phyloP scores from a whole-genome alignment of 306 rosid species.

The Hylodesmum podocarpum region DNA sequence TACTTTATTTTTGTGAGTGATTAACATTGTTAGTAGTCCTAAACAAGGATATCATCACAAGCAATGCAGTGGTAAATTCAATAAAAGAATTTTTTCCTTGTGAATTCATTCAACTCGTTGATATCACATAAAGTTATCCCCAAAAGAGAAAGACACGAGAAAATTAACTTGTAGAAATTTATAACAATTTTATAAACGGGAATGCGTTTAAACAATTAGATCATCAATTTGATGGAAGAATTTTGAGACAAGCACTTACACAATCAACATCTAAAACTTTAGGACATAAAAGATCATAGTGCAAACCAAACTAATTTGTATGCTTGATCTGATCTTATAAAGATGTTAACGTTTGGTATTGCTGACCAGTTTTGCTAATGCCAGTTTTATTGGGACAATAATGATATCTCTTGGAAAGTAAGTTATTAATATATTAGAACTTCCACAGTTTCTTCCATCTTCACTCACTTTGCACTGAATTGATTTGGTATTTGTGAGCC shows the following conservation, averaged over 20 bases:
- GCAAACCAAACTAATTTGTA: constrained; percentile 30
- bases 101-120: neutral
- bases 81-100: neutral
- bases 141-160: neutral
- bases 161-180: neutral
- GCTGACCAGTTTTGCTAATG: neutral
- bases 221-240: constrained; percentile 9
- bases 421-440: constrained; percentile 5
- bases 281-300: neutral
- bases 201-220: neutral
- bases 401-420: constrained; percentile 23
- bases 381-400: constrained; percentile 7
- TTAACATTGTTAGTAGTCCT: neutral
- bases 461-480: constrained; percentile 6
- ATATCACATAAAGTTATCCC: neutral
- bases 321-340: constrained; percentile 26
- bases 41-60: neutral
- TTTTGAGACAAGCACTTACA: constrained; percentile 1
- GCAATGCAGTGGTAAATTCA: no score
- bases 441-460: constrained; percentile 1
- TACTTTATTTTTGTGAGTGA: no score
- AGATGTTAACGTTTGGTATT: constrained; percentile 13
- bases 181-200: neutral
- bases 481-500: constrained; percentile 10
- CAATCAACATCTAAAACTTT: constrained; percentile 41